These are phyloP conservation scores for Suillus bovinus DNA, from an alignment of 768 basidiomycete species.

Conservation along the genomic window DNA sequence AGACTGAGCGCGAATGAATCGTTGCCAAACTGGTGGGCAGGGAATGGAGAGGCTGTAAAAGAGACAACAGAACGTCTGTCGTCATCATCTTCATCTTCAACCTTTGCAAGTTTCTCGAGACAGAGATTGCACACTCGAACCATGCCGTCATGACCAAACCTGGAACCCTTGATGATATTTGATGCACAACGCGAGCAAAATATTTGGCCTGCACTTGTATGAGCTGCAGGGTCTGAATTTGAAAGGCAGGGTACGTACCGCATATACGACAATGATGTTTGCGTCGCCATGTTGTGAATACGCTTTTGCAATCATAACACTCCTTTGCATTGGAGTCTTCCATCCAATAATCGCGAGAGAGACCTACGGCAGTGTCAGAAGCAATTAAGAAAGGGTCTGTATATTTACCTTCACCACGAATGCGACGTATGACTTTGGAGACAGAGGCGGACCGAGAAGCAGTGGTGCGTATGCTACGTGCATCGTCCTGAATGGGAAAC, in stretches of 20 bases:
- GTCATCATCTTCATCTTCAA: constrained; percentile 88
- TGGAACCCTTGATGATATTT: constrained; percentile 91
- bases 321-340: constrained; percentile 94
- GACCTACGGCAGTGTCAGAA: constrained; percentile 44
- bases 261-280: constrained; percentile 99
- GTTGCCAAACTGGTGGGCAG: constrained; percentile 73
- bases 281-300: constrained; percentile 91
- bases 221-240: constrained; percentile 2
- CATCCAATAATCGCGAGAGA: constrained; percentile 98
- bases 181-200: constrained; percentile 98
- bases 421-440: constrained; percentile 86
- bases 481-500: constrained; percentile 90
- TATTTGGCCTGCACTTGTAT: constrained; percentile 72
- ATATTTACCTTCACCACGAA: constrained; percentile 80
- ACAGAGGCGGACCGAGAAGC: constrained; percentile 78
- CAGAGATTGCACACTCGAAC: constrained; percentile 95
- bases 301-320: constrained; percentile 93
- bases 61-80: constrained; percentile 82
- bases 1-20: constrained; percentile 40
- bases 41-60: constrained; percentile 65
- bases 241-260: constrained; percentile 46
- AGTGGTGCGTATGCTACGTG: constrained; percentile 79
- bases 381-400: constrained; percentile 5
- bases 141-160: constrained; percentile 95
- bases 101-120: constrained; percentile 86